Conservation (phyloP, 2,329 filamentous ascomycete species). For the Ploettnerulaceae sp. region DNA sequence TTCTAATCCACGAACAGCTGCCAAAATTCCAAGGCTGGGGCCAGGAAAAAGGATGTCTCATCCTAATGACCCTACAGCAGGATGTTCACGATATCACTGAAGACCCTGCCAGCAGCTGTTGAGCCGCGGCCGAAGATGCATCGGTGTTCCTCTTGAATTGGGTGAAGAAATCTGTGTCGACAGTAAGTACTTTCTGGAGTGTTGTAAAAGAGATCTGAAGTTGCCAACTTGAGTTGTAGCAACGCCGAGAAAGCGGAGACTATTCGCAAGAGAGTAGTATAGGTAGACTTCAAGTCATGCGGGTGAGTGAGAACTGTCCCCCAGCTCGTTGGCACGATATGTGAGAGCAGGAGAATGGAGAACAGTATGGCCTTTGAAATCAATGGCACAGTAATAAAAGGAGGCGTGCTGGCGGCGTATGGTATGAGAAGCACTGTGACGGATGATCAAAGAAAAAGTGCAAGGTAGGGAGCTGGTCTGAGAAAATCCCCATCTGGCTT, state of each 20-base stretch:
- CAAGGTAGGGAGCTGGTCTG: conserved; percentile 35
- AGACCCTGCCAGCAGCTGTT: conserved; percentile 42
- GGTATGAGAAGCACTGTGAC: conserved; percentile 37
- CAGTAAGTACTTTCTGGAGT: conserved; percentile 45
- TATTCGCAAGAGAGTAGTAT: conserved; percentile 44
- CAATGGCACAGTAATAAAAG: conserved; percentile 36
- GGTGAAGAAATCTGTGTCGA: conserved; percentile 43
- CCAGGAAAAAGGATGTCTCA: conserved; percentile 55
- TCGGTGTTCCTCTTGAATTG: conserved; percentile 43
- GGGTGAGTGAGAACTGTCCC: conserved; percentile 42
- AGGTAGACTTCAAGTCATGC: conserved; percentile 38
- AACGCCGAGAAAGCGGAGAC: conserved; percentile 41
- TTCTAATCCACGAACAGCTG: conserved; percentile 48
- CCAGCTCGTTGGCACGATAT: conserved; percentile 45
- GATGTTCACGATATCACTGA: conserved; percentile 52
- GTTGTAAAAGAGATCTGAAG: conserved; percentile 42
- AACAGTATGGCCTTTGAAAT: conserved; percentile 40
- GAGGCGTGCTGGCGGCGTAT: conserved; percentile 38
- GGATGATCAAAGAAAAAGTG: conserved; percentile 36
- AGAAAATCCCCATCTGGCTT: conserved; percentile 45
- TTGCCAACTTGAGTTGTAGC: conserved; percentile 43
- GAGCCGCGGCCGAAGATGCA: conserved; percentile 43
- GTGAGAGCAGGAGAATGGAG: conserved; percentile 42
- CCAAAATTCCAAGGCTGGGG: conserved; percentile 52
- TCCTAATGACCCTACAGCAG: conserved; percentile 50